Conservation (phyloP, 2,329 filamentous ascomycete species). For the Tolypocladium ophioglossoides region DNA sequence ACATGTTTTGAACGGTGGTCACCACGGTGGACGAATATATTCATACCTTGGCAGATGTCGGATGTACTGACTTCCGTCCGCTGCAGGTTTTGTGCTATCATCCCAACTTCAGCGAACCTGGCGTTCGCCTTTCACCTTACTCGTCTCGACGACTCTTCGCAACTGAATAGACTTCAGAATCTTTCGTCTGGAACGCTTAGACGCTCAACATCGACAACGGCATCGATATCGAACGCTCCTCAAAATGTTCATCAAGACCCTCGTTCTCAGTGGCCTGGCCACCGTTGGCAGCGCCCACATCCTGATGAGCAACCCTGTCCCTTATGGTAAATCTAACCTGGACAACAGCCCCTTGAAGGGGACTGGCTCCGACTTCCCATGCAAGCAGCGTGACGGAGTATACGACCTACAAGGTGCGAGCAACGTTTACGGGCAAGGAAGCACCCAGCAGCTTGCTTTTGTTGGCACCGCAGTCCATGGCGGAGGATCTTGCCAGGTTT, state of each 20-base stretch:
- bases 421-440: constrained; percentile 46
- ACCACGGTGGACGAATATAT: neutral
- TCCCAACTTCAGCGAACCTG: neutral
- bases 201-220: constrained; percentile 2
- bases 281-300: constrained; percentile 63
- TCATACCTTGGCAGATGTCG: neutral
- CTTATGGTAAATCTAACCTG: constrained; percentile 35
- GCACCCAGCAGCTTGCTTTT: constrained; percentile 45
- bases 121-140: neutral
- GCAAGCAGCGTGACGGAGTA: constrained; percentile 50
- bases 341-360: constrained; percentile 54
- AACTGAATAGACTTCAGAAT: constrained; percentile 3
- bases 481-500: constrained; percentile 86
- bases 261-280: constrained; percentile 45
- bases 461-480: constrained; percentile 69
- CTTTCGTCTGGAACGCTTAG: constrained; percentile 23
- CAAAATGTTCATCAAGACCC: constrained; percentile 41
- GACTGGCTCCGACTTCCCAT: constrained; percentile 65
- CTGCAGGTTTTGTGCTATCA: neutral
- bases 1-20: neutral
- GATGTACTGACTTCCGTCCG: neutral
- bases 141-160: constrained; percentile 15
- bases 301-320: constrained; percentile 56
- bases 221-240: constrained; percentile 1
- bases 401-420: constrained; percentile 34